These are phyloP conservation scores for Smallanthus sonchifolius DNA, from an alignment of 129 eudicot species.

Conservation along the genomic window DNA sequence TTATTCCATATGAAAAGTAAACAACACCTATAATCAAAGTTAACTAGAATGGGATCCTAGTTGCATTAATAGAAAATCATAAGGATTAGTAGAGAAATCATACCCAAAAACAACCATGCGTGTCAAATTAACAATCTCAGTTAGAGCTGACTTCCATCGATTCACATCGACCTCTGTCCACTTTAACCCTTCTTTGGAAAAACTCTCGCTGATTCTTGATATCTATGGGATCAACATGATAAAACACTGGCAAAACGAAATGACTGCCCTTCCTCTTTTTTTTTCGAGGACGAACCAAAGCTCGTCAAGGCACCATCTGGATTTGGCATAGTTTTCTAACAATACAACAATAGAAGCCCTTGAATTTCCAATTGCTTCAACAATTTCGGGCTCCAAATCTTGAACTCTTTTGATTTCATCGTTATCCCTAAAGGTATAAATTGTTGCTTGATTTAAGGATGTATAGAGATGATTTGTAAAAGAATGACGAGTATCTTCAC, in stretches of 20 bases:
- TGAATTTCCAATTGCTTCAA: no score
- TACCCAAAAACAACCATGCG: conserved; percentile 9
- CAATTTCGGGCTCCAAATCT: no score
- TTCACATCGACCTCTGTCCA: background rate
- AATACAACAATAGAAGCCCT: no score
- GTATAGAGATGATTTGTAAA: no score
- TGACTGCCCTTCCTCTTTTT: background rate
- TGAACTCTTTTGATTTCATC: no score
- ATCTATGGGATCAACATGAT: background rate
- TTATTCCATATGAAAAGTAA: background rate
- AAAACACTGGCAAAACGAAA: conserved; percentile 1
- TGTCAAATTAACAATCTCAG: background rate
- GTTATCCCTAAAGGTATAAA: no score
- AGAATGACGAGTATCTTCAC: no score
- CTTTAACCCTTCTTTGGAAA: background rate
- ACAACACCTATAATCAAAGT: background rate
- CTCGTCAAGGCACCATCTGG: conserved; percentile 14
- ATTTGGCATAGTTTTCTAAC: background rate
- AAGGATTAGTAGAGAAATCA: background rate
- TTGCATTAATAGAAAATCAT: no score
- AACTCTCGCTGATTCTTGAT: background rate
- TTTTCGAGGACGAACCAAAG: conserved; percentile 9
- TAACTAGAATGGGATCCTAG: no score
- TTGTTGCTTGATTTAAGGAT: no score
- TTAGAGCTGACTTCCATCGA: background rate